phyloP scores from a whole-genome alignment of 148 eudicot species.

The Amaranthus cruentus region DNA sequence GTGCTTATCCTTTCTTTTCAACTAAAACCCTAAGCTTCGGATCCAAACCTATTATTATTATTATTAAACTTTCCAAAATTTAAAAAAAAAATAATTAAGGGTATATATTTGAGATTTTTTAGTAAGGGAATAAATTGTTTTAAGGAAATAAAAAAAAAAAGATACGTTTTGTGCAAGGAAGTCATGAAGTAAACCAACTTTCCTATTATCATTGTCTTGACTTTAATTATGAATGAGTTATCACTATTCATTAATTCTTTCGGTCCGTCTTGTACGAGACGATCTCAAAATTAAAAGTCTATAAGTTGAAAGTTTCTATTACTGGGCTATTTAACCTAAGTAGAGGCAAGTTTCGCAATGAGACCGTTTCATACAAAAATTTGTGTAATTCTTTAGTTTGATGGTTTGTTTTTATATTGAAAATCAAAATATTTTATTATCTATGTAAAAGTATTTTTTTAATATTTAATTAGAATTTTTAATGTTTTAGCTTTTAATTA shows the following conservation, averaged over 20 bases:
- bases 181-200: conserved; percentile 33
- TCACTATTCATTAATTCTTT: conserved; percentile 20
- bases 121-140: too few relatives aligned
- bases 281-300: too few relatives aligned
- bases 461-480: too few relatives aligned
- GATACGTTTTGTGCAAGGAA: conserved; percentile 64
- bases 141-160: neutral
- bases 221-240: neutral
- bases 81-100: neutral
- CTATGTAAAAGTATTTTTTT: too few relatives aligned
- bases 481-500: too few relatives aligned
- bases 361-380: too few relatives aligned
- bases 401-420: too few relatives aligned
- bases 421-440: too few relatives aligned
- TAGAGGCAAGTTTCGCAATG: too few relatives aligned
- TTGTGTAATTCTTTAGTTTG: neutral
- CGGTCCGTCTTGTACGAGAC: conserved; percentile 7
- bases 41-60: conserved; percentile 21
- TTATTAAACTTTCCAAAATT: too few relatives aligned
- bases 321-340: too few relatives aligned
- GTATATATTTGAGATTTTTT: neutral
- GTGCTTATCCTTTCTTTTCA: conserved; percentile 36
- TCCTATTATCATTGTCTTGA: conserved; percentile 13
- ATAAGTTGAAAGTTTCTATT: too few relatives aligned
- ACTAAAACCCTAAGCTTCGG: conserved; percentile 35